These are phyloP conservation scores for Tolypocladium ovalisporum DNA, from an alignment of 2,329 filamentous ascomycete genomes.

Conservation along the genomic window DNA sequence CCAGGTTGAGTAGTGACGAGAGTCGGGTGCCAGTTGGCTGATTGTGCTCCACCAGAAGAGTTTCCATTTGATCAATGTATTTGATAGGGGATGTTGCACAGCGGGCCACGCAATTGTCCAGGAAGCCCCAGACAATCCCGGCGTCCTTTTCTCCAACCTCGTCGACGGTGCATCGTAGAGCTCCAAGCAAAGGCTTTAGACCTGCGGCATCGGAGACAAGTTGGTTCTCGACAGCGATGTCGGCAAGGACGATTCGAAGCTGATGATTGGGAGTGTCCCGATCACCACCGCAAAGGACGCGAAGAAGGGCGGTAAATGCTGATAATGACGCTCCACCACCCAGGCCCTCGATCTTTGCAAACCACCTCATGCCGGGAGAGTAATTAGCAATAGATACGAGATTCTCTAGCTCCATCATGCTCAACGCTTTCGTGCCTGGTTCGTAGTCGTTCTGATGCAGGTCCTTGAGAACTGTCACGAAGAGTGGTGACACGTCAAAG, in stretches of 20 bases:
- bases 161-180: conserved; percentile 12
- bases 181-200: conserved; percentile 34
- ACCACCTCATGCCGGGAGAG: conserved; percentile 85
- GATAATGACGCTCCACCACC: conserved; percentile 33
- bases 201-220: conserved; percentile 45
- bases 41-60: conserved; percentile 21
- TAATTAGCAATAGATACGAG: conserved; percentile 69
- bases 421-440: conserved; percentile 39
- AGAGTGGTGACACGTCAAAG: conserved; percentile 73
- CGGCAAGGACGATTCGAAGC: conserved; percentile 44
- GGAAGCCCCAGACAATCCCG: conserved; percentile 50
- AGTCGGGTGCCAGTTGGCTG: conserved; percentile 10
- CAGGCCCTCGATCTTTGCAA: conserved; percentile 59
- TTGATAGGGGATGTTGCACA: conserved; percentile 69
- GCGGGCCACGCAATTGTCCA: conserved; percentile 74
- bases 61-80: conserved; percentile 62
- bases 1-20: conserved; percentile 54
- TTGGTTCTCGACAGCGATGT: conserved; percentile 54
- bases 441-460: conserved; percentile 45
- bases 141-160: conserved; percentile 14
- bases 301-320: conserved; percentile 62
- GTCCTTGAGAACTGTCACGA: conserved; percentile 57
- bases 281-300: conserved; percentile 22
- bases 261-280: conserved; percentile 25
- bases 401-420: conserved; percentile 68